Evolutionary conservation across 2,329 filamentous ascomycete species (phyloP), one percentile per base, ranked within the genome.

Genomic region (Leptographium wingfieldii): DNA sequence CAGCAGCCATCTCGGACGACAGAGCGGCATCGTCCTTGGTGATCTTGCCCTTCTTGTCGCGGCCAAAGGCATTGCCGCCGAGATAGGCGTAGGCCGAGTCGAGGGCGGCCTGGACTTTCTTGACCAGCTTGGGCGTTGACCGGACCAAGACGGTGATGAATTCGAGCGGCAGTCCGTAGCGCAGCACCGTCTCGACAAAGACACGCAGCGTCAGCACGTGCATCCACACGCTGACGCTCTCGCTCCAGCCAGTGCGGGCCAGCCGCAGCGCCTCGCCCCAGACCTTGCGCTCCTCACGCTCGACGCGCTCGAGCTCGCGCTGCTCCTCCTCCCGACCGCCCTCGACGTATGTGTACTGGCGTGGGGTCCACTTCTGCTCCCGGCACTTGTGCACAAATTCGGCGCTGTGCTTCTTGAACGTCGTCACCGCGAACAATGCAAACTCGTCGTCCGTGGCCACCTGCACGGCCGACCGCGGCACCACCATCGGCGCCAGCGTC

Each of bases 101-200:
- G 54, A 99, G 80, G 10, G 84, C 83, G n/a, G 79, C 72, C 73
- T 89, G 90, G 38, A 86, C 82, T 73, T 92, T 95, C 71, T 90
- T 88, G 5, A 83, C 82, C 48, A 84, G 76, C 76, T 96, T 97
- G n/a, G 85, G 71, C 53, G 85, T 90, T 54, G 90, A 91, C 90
- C 90, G 86, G 63, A 97, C 77, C 65, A 96, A 75, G 19, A 86
- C 90, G 66, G 87, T 88, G 56, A 95, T 86, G 73, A 92, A 99
- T 67, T 95, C 88, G 64, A 96, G 75, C 55, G 94, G 94, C 67
- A 99, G 73, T 33, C 94, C 94, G 69, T 99, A 99, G 65, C 94
- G 84, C 69, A 99, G 77, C n/a, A 99, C 94, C 5, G 92, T 96
- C 79, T 99, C 94, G 25, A 99, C 94, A 73, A 97, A 99, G 25